A percentile compares a stretch with the other conserved stretches of the same genome.
phyloP scores from a whole-genome alignment of 371 early-diverging fungal species.

The Sanchytrium tribonematis region DNA sequence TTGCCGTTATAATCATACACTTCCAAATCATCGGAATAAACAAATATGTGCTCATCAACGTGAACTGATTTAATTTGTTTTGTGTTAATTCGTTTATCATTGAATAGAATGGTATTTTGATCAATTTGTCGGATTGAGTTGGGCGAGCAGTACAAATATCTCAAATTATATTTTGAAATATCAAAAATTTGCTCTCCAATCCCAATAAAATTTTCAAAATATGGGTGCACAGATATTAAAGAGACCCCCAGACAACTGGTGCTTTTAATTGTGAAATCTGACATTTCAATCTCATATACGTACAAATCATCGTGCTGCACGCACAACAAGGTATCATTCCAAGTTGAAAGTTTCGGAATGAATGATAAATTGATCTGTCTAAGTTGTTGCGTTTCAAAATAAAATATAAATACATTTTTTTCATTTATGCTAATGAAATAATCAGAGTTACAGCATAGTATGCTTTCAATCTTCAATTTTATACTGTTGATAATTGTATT shows the following conservation, averaged over 20 bases:
- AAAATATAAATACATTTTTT: too few relatives aligned
- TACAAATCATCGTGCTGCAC: too few relatives aligned
- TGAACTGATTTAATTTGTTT: neutral
- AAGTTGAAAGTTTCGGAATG: too few relatives aligned
- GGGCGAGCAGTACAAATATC: neutral
- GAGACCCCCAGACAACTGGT: neutral
- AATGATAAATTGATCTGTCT: too few relatives aligned
- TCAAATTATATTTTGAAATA: neutral
- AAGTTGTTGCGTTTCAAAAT: too few relatives aligned
- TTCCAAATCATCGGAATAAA: neutral
- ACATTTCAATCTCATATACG: too few relatives aligned
- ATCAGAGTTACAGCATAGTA: too few relatives aligned
- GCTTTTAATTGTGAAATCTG: neutral
- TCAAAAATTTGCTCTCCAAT: neutral
- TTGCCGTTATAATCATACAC: neutral
- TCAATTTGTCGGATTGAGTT: neutral
- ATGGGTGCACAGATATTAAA: neutral
- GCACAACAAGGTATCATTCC: too few relatives aligned
- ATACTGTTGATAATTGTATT: too few relatives aligned
- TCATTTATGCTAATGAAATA: too few relatives aligned
- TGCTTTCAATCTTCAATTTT: too few relatives aligned
- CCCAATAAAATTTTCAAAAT: neutral
- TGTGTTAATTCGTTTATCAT: neutral
- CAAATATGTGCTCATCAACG: neutral
- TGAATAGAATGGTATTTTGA: neutral